Evolutionary conservation across 1,139 yeast genomes (phyloP).

Genomic region (Tardiomyces depauwii): DNA sequence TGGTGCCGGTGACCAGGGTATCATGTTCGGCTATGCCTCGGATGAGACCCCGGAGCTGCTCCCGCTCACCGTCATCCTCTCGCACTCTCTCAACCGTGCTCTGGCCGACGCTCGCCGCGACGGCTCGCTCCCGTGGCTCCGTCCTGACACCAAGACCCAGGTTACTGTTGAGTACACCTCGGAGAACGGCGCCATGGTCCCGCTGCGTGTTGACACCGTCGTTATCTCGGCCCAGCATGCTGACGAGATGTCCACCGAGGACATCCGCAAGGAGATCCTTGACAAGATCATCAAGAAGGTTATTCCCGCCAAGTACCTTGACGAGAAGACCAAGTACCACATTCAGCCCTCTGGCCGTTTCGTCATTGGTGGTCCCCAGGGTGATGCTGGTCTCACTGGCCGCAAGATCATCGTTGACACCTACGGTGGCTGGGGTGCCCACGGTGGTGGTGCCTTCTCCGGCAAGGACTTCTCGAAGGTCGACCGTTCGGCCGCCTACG

Average conservation of each 20-base stretch:
- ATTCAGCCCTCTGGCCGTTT: constrained; percentile 99
- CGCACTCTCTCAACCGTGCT: constrained; percentile 95
- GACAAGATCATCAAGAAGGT: constrained; percentile 83
- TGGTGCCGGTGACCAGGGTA: constrained; percentile 99
- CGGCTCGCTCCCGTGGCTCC: constrained; percentile 89
- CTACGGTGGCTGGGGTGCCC: constrained; percentile 99
- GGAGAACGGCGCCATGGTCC: constrained; percentile 91
- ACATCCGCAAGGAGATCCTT: constrained; percentile 66
- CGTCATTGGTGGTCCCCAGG: constrained; percentile 99
- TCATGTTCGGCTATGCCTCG: constrained; percentile 99
- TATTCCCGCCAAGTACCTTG: constrained; percentile 81
- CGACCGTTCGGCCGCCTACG: constrained; percentile 99
- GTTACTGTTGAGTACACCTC: constrained; percentile 94
- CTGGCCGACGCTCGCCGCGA: constrained; percentile 96
- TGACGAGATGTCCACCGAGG: constrained; percentile 88
- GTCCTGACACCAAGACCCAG: constrained; percentile 99
- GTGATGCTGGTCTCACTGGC: constrained; percentile 99
- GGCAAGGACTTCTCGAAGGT: constrained; percentile 99
- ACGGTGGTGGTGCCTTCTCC: constrained; percentile 99
- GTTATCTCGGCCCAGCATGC: constrained; percentile 98
- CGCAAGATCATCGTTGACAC: constrained; percentile 99
- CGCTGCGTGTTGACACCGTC: constrained; percentile 93
- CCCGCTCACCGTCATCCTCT: constrained; percentile 87
- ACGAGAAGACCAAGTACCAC: constrained; percentile 93
- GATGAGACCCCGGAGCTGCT: constrained; percentile 97